phyloP scores from a whole-genome alignment of 179 eudicot genomes.

The Nepenthes alata region DNA sequence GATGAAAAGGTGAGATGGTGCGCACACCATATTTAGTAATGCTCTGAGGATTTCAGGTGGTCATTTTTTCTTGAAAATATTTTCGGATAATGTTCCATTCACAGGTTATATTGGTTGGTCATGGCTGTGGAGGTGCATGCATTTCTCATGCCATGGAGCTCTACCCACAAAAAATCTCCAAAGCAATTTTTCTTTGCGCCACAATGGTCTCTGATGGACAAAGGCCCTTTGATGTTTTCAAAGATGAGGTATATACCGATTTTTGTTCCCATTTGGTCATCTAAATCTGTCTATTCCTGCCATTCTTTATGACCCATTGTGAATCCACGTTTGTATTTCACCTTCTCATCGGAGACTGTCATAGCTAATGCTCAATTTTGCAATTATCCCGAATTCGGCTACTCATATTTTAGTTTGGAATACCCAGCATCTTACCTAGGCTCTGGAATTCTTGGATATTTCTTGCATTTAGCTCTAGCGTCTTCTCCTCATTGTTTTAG shows the following conservation, averaged over 20 bases:
- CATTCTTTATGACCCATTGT: too few species aligned
- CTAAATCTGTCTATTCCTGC: background rate
- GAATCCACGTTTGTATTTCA: too few species aligned
- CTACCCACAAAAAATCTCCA: slow-evolving; percentile 57
- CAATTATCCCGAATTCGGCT: too few species aligned
- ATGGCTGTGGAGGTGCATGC: slow-evolving; percentile 90
- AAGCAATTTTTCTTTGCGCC: slow-evolving; percentile 77
- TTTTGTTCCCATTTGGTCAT: background rate
- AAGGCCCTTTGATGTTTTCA: slow-evolving; percentile 86
- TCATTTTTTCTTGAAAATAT: slow-evolving; percentile 1
- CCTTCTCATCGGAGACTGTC: too few species aligned
- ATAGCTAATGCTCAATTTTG: too few species aligned
- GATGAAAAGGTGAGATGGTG: slow-evolving; percentile 47
- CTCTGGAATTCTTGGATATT: too few species aligned
- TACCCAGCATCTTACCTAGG: too few species aligned
- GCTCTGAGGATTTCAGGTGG: background rate
- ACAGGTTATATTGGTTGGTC: slow-evolving; percentile 90
- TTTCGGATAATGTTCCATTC: slow-evolving; percentile 6
- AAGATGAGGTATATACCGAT: slow-evolving; percentile 50
- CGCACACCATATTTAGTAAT: background rate
- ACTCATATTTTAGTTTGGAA: too few species aligned
- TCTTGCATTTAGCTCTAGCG: too few species aligned
- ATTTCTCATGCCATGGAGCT: slow-evolving; percentile 79
- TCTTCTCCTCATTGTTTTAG: too few species aligned
- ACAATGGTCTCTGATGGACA: slow-evolving; percentile 87